These are phyloP conservation scores for Wickerhamomyces strasburgensis DNA, from an alignment of 805 yeast species.

Conservation along the genomic window DNA sequence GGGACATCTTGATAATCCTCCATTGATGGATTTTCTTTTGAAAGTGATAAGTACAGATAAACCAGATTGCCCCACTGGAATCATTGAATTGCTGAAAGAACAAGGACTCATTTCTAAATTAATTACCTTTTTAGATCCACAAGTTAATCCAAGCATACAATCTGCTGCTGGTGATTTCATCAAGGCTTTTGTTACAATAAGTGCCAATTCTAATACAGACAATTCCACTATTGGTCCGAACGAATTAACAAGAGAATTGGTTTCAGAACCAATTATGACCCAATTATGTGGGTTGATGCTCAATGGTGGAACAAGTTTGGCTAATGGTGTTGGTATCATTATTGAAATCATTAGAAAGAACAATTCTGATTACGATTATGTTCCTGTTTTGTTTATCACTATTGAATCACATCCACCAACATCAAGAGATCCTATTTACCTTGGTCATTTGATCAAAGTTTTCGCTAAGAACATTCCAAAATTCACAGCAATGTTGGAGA, in stretches of 20 bases:
- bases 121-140: constrained; percentile 65
- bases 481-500: constrained; percentile 58
- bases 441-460: constrained; percentile 77
- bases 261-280: constrained; percentile 63
- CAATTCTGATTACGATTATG: constrained; percentile 90
- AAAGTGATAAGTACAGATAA: constrained; percentile 91
- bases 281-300: constrained; percentile 74
- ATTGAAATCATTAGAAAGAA: constrained; percentile 93
- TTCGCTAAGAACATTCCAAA: constrained; percentile 71
- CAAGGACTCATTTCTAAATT: constrained; percentile 73
- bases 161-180: constrained; percentile 94
- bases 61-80: constrained; percentile 83
- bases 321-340: constrained; percentile 91
- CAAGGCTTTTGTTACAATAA: constrained; percentile 88
- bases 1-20: constrained; percentile 86
- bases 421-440: constrained; percentile 85
- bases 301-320: constrained; percentile 77
- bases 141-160: constrained; percentile 65
- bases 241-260: constrained; percentile 86
- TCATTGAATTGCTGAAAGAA: constrained; percentile 66
- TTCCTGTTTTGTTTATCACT: constrained; percentile 78
- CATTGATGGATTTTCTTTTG: constrained; percentile 86
- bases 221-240: constrained; percentile 95
- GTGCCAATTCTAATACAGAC: constrained; percentile 87
- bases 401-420: constrained; percentile 89